Evolutionary conservation across 371 early-diverging fungal genomes (phyloP), one percentile per base, ranked within the genome.

Genomic region (Mucor circinelloides): DNA sequence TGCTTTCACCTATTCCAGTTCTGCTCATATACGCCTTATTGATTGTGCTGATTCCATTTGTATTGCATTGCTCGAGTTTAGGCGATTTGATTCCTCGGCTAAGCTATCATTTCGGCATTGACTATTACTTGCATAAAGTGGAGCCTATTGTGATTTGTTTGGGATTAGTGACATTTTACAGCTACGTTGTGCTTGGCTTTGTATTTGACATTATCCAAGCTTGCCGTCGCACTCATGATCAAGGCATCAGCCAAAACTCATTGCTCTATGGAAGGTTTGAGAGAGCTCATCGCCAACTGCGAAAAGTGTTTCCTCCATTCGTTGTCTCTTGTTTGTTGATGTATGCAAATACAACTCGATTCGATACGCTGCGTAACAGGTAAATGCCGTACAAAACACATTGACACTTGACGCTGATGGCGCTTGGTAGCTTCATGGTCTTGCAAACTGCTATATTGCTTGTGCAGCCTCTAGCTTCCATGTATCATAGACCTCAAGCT

Each of bases 321-420:
- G 69, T 48, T 27, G 36, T 65, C 12, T 73, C 68, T n/a, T 52
- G 46, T 19, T 36, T 68, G 13, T 28, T 73, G 21, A 65, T 58
- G 9, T 73, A 69, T 66, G 66, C 66, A 10, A 68, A 73, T n/a
- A 73, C 73, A 8, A 73, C 66, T 38, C 56, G 55, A 50, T 73
- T 68, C 50, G 73, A 73, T 57, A 61, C 66, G 2, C 44, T 66
- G 6, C 61, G 69, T n/a, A 50, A 57, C 28, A 63, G 69, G 73
- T 73, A 66, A 66, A 42, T 30, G 65, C 56, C 21, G 9, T 34
- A 31, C 15, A 40, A 17, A 13, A 55, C n/a, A 25, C 31, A 40
- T 7, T n/a, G 19, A 15, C 19, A 17, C 40, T 40, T 1, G 1
- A 40, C 6, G 3, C 32, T 34, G 13, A 54, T 12, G n/a, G n/a